Evolutionary conservation across 1,284 basidiomycete genomes (phyloP), one percentile per base, ranked within the genome.

Genomic region (Fistulina hepatica): DNA sequence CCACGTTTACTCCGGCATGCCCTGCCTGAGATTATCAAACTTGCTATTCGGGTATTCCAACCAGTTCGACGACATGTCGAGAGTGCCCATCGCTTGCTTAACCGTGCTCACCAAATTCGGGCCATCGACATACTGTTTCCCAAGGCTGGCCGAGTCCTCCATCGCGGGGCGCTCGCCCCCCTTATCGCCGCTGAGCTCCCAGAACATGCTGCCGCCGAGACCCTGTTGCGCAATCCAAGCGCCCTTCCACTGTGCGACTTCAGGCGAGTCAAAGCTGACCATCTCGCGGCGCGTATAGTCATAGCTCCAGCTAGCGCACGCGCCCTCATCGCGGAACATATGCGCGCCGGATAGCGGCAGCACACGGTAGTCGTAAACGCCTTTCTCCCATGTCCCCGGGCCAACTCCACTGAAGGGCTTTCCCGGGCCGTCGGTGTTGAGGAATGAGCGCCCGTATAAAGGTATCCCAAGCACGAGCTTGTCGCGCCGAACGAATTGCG

Each of bases 391-490:
- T 48, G 70, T 74, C 39, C 81, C 76, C 37, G 58, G 66, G 22
- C 84, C 89, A 41, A 86, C 52, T 23, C 90, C 90, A 12, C 71
- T 70, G 64, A 81, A 98, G 0, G 82, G 66, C 11, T 63, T 54
- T 1, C 89, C 90, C 2, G 86, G 83, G 0, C 94, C 94, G 30
- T 73, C 60, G 0, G 92, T 93, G 52, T 83, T 76, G 53, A 78
- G 67, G 64, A 98, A 98, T 24, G 86, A 86, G 13, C 93, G 78
- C 1, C 94, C 94, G 49, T 95, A 95, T 2, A 92, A 65, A 2
- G 92, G 92, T 40, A 97, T 73, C 5, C 90, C 94, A 37, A 97
- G 59, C 32, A 97, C 76, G 38, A 98, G 63, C 62, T 95, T 97
- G 54, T 73, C 62, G 12, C 77, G 72, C 3, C 72, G 58, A 8